Conservation (phyloP, 176 grass and related monocot species). For the Paspalum notatum region DNA sequence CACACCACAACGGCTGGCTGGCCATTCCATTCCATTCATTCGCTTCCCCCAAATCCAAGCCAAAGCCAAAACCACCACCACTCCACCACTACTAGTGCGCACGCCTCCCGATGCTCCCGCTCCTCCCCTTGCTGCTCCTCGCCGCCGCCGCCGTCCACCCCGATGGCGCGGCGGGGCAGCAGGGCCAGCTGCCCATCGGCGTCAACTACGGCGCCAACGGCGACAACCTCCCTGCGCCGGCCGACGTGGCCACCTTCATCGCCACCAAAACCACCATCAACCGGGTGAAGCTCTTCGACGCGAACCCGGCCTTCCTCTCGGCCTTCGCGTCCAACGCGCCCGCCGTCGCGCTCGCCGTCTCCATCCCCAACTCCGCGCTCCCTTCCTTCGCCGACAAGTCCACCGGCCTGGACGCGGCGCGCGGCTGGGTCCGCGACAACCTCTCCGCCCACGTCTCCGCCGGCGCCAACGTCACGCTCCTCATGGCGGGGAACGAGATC, state of each 20-base stretch:
- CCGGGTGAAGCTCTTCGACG: conserved; percentile 89
- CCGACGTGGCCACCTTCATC: conserved; percentile 61
- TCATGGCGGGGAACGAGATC: conserved; percentile 85
- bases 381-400: conserved; percentile 48
- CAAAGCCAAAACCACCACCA: no score
- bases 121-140: not conserved
- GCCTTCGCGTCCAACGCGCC: conserved; percentile 64
- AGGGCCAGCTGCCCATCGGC: conserved; percentile 49
- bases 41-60: no score
- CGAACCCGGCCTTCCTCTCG: conserved; percentile 76
- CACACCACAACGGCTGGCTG: no score
- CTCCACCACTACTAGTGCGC: not conserved
- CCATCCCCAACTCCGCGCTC: conserved; percentile 64
- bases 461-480: conserved; percentile 60
- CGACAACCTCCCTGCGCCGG: conserved; percentile 74
- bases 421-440: conserved; percentile 63
- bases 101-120: conserved; percentile 14
- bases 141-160: not conserved
- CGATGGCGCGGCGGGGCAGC: not conserved
- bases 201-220: conserved; percentile 87
- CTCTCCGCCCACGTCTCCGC: conserved; percentile 60
- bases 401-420: conserved; percentile 40
- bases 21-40: no score
- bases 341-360: conserved; percentile 52
- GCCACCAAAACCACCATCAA: conserved; percentile 53